phyloP scores from a whole-genome alignment of 2,329 filamentous ascomycete species.

The Nothopassalora personata region DNA sequence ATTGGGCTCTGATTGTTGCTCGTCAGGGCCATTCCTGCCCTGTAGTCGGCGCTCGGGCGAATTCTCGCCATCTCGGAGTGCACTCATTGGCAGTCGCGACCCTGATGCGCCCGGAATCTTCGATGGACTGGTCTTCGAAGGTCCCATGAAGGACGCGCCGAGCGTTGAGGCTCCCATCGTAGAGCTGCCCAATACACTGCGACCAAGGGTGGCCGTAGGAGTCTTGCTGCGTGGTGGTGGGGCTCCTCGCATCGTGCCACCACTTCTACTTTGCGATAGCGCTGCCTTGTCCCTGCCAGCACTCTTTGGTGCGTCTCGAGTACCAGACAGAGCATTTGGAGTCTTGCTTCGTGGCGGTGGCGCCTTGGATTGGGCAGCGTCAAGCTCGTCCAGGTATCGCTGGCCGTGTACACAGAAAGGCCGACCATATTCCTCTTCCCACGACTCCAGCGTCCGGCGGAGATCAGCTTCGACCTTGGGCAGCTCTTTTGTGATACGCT shows the following conservation, averaged over 20 bases:
- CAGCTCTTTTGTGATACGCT: slow-evolving; percentile 91
- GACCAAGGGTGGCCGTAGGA: slow-evolving; percentile 35
- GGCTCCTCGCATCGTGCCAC: slow-evolving; percentile 39
- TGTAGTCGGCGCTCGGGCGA: slow-evolving; percentile 66
- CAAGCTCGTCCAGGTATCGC: slow-evolving; percentile 81
- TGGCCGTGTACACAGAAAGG: slow-evolving; percentile 92
- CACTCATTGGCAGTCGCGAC: slow-evolving; percentile 63
- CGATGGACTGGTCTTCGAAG: slow-evolving; percentile 49
- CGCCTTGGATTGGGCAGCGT: slow-evolving; percentile 55
- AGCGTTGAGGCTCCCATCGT: slow-evolving; percentile 25
- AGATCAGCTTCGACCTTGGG: slow-evolving; percentile 87
- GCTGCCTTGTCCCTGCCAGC: slow-evolving; percentile 19
- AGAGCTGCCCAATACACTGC: slow-evolving; percentile 21
- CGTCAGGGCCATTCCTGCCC: slow-evolving; percentile 12
- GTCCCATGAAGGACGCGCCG: slow-evolving; percentile 28
- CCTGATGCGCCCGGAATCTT: slow-evolving; percentile 52
- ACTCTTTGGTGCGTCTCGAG: slow-evolving; percentile 29
- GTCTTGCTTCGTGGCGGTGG: slow-evolving; percentile 60
- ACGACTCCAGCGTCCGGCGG: slow-evolving; percentile 71
- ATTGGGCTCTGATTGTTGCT: slow-evolving; percentile 36
- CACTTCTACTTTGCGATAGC: slow-evolving; percentile 26
- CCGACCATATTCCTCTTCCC: slow-evolving; percentile 90
- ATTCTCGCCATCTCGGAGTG: slow-evolving; percentile 66
- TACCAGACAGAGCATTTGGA: slow-evolving; percentile 41
- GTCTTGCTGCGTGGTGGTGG: slow-evolving; percentile 42